Conservation (phyloP, 2,329 filamentous ascomycete species). For the Xylaria hypoxylon region DNA sequence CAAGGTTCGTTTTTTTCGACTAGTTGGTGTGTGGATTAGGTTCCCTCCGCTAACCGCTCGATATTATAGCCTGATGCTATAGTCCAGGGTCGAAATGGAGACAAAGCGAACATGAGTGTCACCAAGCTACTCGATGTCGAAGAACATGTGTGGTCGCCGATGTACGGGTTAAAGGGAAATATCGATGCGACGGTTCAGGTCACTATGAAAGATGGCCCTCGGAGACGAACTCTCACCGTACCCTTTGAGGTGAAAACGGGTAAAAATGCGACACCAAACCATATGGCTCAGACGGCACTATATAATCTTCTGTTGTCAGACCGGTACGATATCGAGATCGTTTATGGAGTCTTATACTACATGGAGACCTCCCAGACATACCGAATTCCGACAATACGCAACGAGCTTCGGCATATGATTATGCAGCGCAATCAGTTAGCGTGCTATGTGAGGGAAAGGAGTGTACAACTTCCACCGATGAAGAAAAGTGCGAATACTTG, state of each 20-base stretch:
- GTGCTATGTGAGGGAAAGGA: conserved; percentile 83
- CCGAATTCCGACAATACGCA: conserved; percentile 84
- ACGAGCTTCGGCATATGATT: conserved; percentile 95
- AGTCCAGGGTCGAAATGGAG: conserved; percentile 82
- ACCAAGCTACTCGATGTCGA: conserved; percentile 96
- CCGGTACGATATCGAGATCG: conserved; percentile 91
- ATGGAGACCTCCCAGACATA: conserved; percentile 90
- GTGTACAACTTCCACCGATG: conserved; percentile 85
- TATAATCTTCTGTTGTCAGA: conserved; percentile 95
- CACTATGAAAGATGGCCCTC: conserved; percentile 77
- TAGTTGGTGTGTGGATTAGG: conserved; percentile 2
- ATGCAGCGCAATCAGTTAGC: conserved; percentile 94
- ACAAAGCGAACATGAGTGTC: conserved; percentile 83
- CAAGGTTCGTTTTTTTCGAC: conserved; percentile 60
- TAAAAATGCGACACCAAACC: conserved; percentile 81
- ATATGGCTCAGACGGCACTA: conserved; percentile 92
- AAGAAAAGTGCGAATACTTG: conserved; percentile 85
- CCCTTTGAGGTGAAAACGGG: conserved; percentile 98
- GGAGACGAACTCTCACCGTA: conserved; percentile 78
- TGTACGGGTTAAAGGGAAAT: conserved; percentile 97
- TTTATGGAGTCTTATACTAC: conserved; percentile 93
- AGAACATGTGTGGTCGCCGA: conserved; percentile 97
- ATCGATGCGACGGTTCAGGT: conserved; percentile 97
- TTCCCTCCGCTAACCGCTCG: conserved; percentile 48
- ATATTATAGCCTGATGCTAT: conserved; percentile 71